Conservation (phyloP, 768 basidiomycete genomes). For the Rhizopogon vulgaris region DNA sequence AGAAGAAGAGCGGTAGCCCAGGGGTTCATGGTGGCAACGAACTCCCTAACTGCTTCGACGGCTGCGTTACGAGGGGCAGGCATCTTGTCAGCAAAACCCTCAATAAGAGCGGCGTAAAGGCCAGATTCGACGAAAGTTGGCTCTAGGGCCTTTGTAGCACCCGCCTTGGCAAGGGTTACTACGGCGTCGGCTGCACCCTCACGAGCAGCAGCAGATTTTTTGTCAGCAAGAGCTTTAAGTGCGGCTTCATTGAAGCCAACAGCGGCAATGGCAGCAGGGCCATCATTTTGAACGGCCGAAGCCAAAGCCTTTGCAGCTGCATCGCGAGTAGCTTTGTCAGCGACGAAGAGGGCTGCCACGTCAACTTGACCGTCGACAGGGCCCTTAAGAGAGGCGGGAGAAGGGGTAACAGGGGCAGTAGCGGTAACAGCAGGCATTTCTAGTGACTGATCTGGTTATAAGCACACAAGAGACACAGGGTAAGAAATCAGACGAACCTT, state of each 20-base stretch:
- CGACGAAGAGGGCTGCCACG: conserved; percentile 68
- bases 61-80: conserved; percentile 82
- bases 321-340: conserved; percentile 80
- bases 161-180: conserved; percentile 56
- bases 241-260: conserved; percentile 67
- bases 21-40: conserved; percentile 74
- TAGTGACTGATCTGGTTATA: conserved; percentile 34
- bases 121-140: conserved; percentile 85
- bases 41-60: conserved; percentile 73
- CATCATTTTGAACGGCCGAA: conserved; percentile 75
- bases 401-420: conserved; percentile 47
- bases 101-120: conserved; percentile 80
- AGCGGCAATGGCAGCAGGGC: conserved; percentile 68
- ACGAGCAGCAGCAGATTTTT: conserved; percentile 89
- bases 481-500: conserved; percentile 31
- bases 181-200: conserved; percentile 82
- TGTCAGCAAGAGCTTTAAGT: conserved; percentile 86
- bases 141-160: conserved; percentile 78
- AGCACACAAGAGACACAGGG: conserved; percentile 3
- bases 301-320: conserved; percentile 65
- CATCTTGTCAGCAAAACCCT: conserved; percentile 93
- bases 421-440: conserved; percentile 82
- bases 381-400: conserved; percentile 71
- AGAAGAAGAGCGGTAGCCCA: conserved; percentile 84
- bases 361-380: conserved; percentile 62